Percentiles rank a stretch among this genome's conserved stretches.
phyloP scores from a whole-genome alignment of 1,139 yeast species.

The Lodderomyces elongisporus region DNA sequence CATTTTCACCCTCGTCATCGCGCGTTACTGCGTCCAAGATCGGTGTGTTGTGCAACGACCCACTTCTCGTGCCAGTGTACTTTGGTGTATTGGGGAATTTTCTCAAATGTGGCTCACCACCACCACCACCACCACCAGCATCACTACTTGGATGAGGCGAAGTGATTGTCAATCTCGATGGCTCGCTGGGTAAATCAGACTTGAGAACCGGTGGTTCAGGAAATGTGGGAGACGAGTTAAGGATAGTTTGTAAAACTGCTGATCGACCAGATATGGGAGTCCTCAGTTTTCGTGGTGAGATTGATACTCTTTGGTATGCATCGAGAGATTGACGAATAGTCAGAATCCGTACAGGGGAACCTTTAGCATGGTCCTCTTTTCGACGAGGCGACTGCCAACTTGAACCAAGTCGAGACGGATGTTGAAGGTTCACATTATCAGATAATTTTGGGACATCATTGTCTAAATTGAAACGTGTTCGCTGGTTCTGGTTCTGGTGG shows the following conservation, averaged over 20 bases:
- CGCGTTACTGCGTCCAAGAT: slow-evolving; percentile 16
- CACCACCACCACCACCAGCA: no score
- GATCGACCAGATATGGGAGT: slow-evolving; percentile 22
- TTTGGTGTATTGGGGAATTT: slow-evolving; percentile 51
- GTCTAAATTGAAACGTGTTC: not conserved
- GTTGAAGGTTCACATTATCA: slow-evolving; percentile 8
- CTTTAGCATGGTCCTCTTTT: slow-evolving; percentile 4
- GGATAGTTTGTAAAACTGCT: slow-evolving; percentile 37
- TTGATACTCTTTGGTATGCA: slow-evolving; percentile 20
- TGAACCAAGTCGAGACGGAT: slow-evolving; percentile 5
- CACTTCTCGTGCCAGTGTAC: slow-evolving; percentile 20
- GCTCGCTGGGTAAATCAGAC: slow-evolving; percentile 26
- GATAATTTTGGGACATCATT: slow-evolving; percentile 3
- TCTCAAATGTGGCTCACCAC: slow-evolving; percentile 31
- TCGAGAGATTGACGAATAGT: slow-evolving; percentile 36
- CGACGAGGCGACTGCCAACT: slow-evolving; percentile 3
- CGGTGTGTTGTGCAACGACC: slow-evolving; percentile 5
- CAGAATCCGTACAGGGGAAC: slow-evolving; percentile 16
- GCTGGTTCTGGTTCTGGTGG: not conserved
- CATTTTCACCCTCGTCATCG: slow-evolving; percentile 31
- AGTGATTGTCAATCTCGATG: slow-evolving; percentile 5
- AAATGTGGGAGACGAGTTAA: slow-evolving; percentile 49
- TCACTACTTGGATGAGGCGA: slow-evolving; percentile 8
- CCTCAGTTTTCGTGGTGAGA: slow-evolving; percentile 13
- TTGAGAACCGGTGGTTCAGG: slow-evolving; percentile 43